Percentiles rank a stretch among this genome's conserved stretches.
Evolutionary conservation across 345 rosid species (phyloP).

Genomic region (Syzygium aromaticum): DNA sequence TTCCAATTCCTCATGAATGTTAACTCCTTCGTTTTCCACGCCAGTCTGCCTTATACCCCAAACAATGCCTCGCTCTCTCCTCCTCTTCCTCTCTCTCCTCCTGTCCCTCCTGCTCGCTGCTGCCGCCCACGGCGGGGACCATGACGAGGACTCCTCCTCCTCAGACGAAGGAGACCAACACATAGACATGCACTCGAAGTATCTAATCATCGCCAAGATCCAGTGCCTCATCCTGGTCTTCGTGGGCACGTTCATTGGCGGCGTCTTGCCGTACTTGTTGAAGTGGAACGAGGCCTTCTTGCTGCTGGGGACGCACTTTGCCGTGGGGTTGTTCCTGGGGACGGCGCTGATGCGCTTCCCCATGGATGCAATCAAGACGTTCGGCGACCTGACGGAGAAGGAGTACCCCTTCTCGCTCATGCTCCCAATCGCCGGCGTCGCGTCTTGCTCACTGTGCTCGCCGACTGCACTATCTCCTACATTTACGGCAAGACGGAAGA

Average conservation of each 20-base stretch:
- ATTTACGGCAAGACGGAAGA: constrained; percentile 24
- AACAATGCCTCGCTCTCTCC: too few species aligned
- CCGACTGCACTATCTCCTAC: constrained; percentile 47
- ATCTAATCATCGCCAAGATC: background rate
- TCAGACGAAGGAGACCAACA: background rate
- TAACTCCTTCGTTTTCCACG: background rate
- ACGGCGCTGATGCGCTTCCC: constrained; percentile 86
- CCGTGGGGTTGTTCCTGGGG: constrained; percentile 81
- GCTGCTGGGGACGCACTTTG: constrained; percentile 76
- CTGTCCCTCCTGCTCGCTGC: background rate
- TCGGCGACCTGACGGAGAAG: constrained; percentile 37
- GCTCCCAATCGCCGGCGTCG: constrained; percentile 76
- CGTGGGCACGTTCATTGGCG: constrained; percentile 41
- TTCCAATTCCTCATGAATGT: background rate
- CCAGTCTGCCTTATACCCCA: too few species aligned
- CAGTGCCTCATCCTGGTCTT: background rate
- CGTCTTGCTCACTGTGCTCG: constrained; percentile 59
- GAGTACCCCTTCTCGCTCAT: constrained; percentile 69
- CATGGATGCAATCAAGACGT: constrained; percentile 67
- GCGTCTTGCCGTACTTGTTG: constrained; percentile 70
- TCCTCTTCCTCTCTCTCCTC: background rate
- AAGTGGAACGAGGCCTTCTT: constrained; percentile 75
- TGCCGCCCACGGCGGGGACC: background rate
- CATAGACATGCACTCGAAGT: background rate
- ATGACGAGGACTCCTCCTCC: background rate